phyloP scores from a whole-genome alignment of 306 rosid genomes.

The Ormosia semicastrata region DNA sequence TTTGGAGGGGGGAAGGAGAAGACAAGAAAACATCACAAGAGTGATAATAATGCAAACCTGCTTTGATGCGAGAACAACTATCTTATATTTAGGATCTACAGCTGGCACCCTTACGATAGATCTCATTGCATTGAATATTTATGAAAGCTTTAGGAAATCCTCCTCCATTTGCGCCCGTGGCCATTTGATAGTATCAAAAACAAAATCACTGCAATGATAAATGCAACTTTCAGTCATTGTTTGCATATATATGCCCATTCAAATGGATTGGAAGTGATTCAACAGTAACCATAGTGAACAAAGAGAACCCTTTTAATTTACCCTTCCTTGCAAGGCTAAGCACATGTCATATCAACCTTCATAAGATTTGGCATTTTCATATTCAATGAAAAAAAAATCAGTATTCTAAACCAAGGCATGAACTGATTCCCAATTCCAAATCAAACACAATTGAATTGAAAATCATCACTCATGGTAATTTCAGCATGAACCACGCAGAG shows the following conservation, averaged over 20 bases:
- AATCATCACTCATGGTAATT: too few relatives aligned
- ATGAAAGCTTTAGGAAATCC: constrained; percentile 69
- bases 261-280: background rate
- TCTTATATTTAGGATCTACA: constrained; percentile 81
- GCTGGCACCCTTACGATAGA: constrained; percentile 78
- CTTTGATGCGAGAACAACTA: constrained; percentile 78
- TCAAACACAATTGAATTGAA: too few relatives aligned
- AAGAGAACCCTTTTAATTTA: too few relatives aligned
- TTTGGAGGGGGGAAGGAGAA: too few relatives aligned
- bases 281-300: too few relatives aligned
- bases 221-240: constrained; percentile 24
- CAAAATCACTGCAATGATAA: constrained; percentile 71
- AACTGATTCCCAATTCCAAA: too few relatives aligned
- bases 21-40: background rate
- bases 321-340: too few relatives aligned
- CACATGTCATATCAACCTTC: too few relatives aligned
- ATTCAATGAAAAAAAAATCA: too few relatives aligned
- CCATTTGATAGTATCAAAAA: constrained; percentile 91
- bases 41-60: constrained; percentile 49
- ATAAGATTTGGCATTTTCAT: too few relatives aligned
- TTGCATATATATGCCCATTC: constrained; percentile 7
- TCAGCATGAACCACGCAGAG: too few relatives aligned
- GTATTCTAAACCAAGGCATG: too few relatives aligned
- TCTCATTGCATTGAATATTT: constrained; percentile 55
- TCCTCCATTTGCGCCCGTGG: constrained; percentile 81